Evolutionary conservation across 2,329 filamentous ascomycete genomes (phyloP).

Genomic region (Sclerotinia nivalis): DNA sequence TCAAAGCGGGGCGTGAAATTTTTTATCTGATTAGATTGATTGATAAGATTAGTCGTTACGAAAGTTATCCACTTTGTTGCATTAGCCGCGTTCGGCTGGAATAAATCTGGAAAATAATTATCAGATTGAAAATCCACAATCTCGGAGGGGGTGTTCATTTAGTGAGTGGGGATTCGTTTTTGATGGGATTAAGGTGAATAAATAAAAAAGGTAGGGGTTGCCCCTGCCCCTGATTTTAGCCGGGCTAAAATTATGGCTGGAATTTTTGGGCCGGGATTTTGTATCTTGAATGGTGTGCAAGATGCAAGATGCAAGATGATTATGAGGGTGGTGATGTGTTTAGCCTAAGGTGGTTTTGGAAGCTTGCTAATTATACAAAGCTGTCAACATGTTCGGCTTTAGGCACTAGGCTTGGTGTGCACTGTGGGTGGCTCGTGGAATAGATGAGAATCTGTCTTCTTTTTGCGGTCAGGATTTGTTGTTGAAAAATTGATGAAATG

Average conservation of each 20-base stretch:
- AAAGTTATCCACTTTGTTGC: not conserved
- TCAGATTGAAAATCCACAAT: constrained; percentile 11
- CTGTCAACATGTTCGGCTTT: not conserved
- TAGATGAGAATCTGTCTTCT: too few relatives aligned
- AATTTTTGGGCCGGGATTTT: too few relatives aligned
- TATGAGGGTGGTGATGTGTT: too few relatives aligned
- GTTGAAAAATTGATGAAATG: too few relatives aligned
- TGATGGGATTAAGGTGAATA: not conserved
- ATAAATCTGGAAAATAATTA: not conserved
- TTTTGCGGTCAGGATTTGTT: too few relatives aligned
- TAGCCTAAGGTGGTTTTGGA: not conserved
- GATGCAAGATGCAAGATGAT: not conserved
- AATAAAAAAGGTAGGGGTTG: too few relatives aligned
- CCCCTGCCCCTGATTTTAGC: constrained; percentile 7
- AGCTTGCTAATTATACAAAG: too few relatives aligned
- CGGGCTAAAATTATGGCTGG: not conserved
- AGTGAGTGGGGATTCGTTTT: constrained; percentile 11
- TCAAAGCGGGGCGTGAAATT: constrained; percentile 2
- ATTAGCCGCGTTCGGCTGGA: not conserved
- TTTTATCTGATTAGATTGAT: constrained; percentile 26
- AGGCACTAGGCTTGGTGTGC: not conserved
- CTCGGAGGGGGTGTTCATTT: constrained; percentile 17
- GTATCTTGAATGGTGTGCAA: too few relatives aligned
- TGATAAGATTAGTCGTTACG: constrained; percentile 23
- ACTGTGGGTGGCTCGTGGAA: too few relatives aligned